Evolutionary conservation across 345 rosid species (phyloP).

Genomic region (Eucalyptus tenuipes): DNA sequence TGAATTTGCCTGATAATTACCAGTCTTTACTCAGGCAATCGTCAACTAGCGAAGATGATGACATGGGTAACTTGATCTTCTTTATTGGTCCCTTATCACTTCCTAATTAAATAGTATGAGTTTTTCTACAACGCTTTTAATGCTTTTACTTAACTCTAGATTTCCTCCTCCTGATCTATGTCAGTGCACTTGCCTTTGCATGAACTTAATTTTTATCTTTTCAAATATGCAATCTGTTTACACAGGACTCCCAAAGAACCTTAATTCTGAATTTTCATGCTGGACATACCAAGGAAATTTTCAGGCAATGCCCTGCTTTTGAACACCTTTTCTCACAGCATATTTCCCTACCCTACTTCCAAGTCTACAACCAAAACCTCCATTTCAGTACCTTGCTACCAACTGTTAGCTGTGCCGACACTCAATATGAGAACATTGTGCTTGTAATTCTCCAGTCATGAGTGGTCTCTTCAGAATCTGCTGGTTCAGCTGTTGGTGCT

Average conservation of each 20-base stretch:
- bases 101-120: not conserved
- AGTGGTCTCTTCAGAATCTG: not conserved
- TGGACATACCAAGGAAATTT: not conserved
- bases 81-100: not conserved
- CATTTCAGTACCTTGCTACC: not conserved
- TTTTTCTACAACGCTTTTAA: not conserved
- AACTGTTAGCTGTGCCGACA: not conserved
- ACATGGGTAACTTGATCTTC: conserved; percentile 43
- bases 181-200: not conserved
- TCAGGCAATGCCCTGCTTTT: not conserved
- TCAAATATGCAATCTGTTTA: not conserved
- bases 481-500: not conserved
- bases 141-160: not conserved
- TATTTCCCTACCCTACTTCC: not conserved
- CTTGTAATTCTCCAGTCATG: not conserved
- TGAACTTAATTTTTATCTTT: not conserved
- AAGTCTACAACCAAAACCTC: not conserved
- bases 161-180: not conserved
- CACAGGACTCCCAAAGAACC: not conserved
- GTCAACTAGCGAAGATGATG: conserved; percentile 63
- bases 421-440: not conserved
- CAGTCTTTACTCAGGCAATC: conserved; percentile 69
- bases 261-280: not conserved
- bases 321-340: not conserved
- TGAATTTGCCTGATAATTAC: conserved; percentile 70